Evolutionary conservation across 1,139 yeast species (phyloP), one percentile per base, ranked within the genome.

Genomic region (Debaryomycetaceae sp.): DNA sequence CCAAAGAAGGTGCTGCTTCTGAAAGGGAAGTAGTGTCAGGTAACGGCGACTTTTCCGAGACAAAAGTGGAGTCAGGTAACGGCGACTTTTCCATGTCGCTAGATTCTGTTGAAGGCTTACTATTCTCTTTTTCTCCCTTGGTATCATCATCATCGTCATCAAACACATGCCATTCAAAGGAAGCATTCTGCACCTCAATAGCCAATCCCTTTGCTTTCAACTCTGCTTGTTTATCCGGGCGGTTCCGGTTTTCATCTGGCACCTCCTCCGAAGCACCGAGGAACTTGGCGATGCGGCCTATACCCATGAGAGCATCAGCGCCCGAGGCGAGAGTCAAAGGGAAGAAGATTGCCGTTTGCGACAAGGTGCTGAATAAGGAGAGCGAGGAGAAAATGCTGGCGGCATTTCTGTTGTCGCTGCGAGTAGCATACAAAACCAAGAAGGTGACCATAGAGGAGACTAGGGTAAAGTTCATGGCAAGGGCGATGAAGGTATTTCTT

Each of bases 381-480:
- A 85, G 58, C 5, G 94, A 77, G 0, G 95, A 69, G 45, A 85
- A 85, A 6, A 83, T 73, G 18, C 67, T 58, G 3, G 82, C 85
- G 2, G 92, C 76, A 35, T 64, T 59, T 37, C 72, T 64, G 11
- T 45, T 45, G 13, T 60, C 53, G 26, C 65, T 55, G 39, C 37
- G 39, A 3, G 73, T 53, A 25, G 66, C 72, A 38, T 74, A 76
- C 39, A 80, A 54, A 1, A 75, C 74, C 36, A 83, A 67, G 43
- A 83, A 85, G 0, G 94, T 68, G 2, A 75, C 58, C 67, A 78
- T 62, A 3, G 90, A 77, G 2, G 85, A 73, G 32, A 80, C 49
- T 10, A 68, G 62, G 1, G 90, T 77, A 28, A 79, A 60, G 2
- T 76, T 61, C 39, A 71, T 51, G 3, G 77, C 67, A 33, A 66